These are phyloP conservation scores for Papiliotrema flavescens DNA, from an alignment of 1,284 basidiomycete species.

Conservation along the genomic window DNA sequence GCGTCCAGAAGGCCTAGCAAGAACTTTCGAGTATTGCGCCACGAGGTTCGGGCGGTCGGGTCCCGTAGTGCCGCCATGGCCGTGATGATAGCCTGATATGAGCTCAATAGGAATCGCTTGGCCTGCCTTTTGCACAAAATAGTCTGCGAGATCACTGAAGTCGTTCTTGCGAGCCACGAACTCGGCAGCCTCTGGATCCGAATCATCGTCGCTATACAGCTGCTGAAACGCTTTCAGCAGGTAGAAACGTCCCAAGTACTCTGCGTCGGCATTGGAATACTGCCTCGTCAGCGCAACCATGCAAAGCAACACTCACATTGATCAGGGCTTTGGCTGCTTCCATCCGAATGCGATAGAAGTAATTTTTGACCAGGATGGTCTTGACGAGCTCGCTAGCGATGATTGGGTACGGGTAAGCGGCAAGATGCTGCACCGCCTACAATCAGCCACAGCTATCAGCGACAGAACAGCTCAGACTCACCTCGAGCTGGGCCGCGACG, in stretches of 20 bases:
- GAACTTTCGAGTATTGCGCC: slow-evolving; percentile 82
- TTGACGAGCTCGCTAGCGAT: slow-evolving; percentile 88
- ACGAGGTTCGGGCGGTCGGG: slow-evolving; percentile 50
- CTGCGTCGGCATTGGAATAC: slow-evolving; percentile 37
- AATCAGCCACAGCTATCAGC: slow-evolving; percentile 5
- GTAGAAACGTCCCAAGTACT: slow-evolving; percentile 80
- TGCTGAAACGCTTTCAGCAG: slow-evolving; percentile 85
- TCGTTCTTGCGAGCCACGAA: slow-evolving; percentile 91
- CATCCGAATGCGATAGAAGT: slow-evolving; percentile 94
- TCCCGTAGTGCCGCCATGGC: slow-evolving; percentile 37
- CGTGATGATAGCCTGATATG: slow-evolving; percentile 28
- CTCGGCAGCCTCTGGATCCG: slow-evolving; percentile 75
- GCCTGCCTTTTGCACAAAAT: slow-evolving; percentile 86
- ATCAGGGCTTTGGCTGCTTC: slow-evolving; percentile 88
- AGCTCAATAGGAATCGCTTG: not conserved
- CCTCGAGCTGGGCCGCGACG: slow-evolving; percentile 96
- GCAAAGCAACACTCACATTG: slow-evolving; percentile 57
- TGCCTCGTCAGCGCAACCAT: slow-evolving; percentile 6
- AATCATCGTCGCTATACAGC: slow-evolving; percentile 50
- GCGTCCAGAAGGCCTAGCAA: slow-evolving; percentile 85
- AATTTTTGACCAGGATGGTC: slow-evolving; percentile 90
- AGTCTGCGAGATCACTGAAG: slow-evolving; percentile 85
- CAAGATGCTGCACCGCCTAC: slow-evolving; percentile 79
- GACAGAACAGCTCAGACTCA: slow-evolving; percentile 42
- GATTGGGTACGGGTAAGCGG: slow-evolving; percentile 77